A percentile compares a stretch with the other conserved stretches of the same genome.
Evolutionary conservation across 148 eudicot species (phyloP).

Genomic region (Camellia sinensis): DNA sequence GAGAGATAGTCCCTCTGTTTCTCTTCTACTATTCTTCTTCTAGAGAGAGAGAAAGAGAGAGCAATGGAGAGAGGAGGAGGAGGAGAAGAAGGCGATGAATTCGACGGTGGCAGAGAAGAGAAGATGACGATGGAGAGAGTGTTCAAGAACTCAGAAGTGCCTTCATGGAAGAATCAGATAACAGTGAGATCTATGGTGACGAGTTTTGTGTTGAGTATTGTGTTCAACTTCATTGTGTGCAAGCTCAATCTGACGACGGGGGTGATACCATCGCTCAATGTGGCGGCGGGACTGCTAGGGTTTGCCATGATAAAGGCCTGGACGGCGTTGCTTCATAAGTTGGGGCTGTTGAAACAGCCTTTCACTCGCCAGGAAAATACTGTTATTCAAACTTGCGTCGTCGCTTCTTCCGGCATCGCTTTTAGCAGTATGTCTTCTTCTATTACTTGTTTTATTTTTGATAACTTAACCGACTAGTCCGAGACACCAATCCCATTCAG

Average conservation of each 20-base stretch:
- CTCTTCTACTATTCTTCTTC: neutral
- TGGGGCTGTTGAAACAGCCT: conserved; percentile 31
- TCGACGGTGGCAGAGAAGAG: neutral
- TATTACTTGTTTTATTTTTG: neutral
- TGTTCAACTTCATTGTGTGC: conserved; percentile 35
- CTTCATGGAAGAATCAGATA: conserved; percentile 34
- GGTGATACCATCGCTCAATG: conserved; percentile 35
- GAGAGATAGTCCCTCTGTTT: neutral
- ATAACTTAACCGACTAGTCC: no score
- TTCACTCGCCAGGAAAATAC: conserved; percentile 43
- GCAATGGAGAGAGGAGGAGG: neutral
- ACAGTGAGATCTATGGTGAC: conserved; percentile 27
- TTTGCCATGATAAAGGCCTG: conserved; percentile 25
- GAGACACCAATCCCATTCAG: neutral
- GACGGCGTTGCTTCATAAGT: conserved; percentile 14
- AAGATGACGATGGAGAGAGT: conserved; percentile 19
- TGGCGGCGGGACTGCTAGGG: conserved; percentile 39
- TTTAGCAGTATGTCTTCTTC: conserved; percentile 29
- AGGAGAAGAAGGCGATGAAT: neutral
- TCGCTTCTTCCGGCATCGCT: conserved; percentile 41
- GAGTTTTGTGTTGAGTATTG: conserved; percentile 23
- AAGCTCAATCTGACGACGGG: conserved; percentile 41
- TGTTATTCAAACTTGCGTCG: conserved; percentile 38
- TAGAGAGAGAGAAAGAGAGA: neutral
- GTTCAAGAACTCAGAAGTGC: conserved; percentile 24